Evolutionary conservation across 805 yeast genomes (phyloP), one percentile per base, ranked within the genome.

Genomic region (Pichia scutulata): DNA sequence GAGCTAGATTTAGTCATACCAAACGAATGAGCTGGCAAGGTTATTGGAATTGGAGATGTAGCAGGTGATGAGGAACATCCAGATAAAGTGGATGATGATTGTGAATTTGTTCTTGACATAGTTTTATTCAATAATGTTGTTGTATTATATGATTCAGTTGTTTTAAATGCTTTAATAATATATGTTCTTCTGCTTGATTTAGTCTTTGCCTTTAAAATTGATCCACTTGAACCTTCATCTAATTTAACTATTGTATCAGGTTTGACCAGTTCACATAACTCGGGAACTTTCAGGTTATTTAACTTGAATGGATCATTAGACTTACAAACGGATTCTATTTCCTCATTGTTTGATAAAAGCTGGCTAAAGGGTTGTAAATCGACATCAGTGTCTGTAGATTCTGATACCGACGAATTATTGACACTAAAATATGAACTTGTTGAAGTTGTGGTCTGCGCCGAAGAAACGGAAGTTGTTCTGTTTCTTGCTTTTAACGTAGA

Each of bases 161-260:
- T 47, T 37, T 52, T 55, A 10, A 54, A 40, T 10, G 46, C 26
- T 41, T 52, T 55, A 7, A 53, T 25, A 16, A 44, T 46, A 16
- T 49, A 47, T n/a, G 39, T 18, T 21, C 43, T 50, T 14, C 50
- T 40, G 18, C 39, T 43, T 7, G 14, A 18, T 28, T 28, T 36
- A 9, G 44, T 23, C 18, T 56, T 57, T 14, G 57, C 60, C 49
- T 58, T 63, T 23, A 49, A 44, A 8, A 66, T 59, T 3, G 50
- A 43, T 3, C 70, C 70, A 36, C 70, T 67, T 2, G 68, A 57
- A n/a, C 70, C 70, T 44, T 61, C 57, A 41, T 63, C 65, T 4
- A 64, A 19, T 26, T 50, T 46, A 2, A 47, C 30, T 10, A 37
- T 21, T 18, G 44, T 24, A 16, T 60, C 66, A 4, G 50, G 16